Evolutionary conservation across 345 rosid species (phyloP), one percentile per base, ranked within the genome.

Genomic region (Arabidopsis arenosa): DNA sequence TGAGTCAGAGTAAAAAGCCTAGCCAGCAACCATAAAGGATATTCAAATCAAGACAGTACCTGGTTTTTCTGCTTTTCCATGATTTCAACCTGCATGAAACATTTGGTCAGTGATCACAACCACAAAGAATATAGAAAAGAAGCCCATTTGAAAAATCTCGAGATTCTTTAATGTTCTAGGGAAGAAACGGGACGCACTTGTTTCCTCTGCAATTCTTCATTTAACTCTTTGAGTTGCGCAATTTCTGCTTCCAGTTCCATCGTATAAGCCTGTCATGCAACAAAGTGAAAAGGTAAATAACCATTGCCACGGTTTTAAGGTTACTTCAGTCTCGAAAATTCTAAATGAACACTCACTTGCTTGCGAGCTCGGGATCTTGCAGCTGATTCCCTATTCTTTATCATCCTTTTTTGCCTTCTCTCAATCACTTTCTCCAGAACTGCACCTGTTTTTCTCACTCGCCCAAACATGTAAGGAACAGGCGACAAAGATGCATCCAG

Each of bases 331-430:
- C 49, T 54, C 37, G 9, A 53, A 44, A 9, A 26, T 7, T 49
- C 21, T 4, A 18, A 60, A 28, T 13, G n/a, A 60, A 71, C 48
- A 75, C 73, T 84, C 74, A 92, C 99, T 88, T 95, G 99, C 83
- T 95, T 95, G 45, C 99, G 99, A 75, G 99, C 99, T 5, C 99
- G 89, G 33, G 99, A 95, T 66, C 98, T 85, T 39, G 99, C 98
- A 82, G 99, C 99, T 12, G 99, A 92, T 79, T 95, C 98, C 80
- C 99, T 87, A 54, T 95, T 95, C 88, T 95, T 95, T 52, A 95
- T 93, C 99, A 95, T 95, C 83, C 99, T 90, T 79, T 86, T 89
- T 63, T 93, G 98, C 83, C 97, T 95, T 85, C 98, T 89, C 86
- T 95, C 99, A 66, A 82, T 92, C 81, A 89, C 99, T 82, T 90